Evolutionary conservation across 768 basidiomycete genomes (phyloP), one percentile per base, ranked within the genome.

Genomic region (Goffeauzyma gilvescens): DNA sequence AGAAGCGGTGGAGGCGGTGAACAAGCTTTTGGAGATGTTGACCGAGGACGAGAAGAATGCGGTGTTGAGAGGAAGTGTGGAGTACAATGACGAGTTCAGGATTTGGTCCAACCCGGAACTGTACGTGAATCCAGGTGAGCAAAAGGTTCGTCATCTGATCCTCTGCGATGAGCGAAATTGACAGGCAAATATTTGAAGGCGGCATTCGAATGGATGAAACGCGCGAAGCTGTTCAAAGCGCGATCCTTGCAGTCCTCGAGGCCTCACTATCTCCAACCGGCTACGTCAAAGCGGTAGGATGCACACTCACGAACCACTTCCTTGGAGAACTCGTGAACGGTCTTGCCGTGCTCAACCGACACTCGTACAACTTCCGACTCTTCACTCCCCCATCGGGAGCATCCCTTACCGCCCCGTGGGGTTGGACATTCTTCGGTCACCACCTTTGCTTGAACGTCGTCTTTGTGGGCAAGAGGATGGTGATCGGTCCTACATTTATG

Each of bases 371-470:
- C 41, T 54, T 59, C 31, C 48, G 54, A 18, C 42, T 55, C 14
- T 54, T 55, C 30, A 32, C 45, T 13, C 37, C 32, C 4, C 20
- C 42, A 8, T 42, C 45, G 5, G 30, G 32, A 10, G 52, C 52
- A 4, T 49, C 42, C 9, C 34, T 46, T 8, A 50, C 48, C 8
- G 35, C 23, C 1, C 54, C 54, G 4, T 57, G 58, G 58, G 58
- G 58, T 0, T 59, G 34, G 25, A 48, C 52, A 9, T 54, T 59
- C 39, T 59, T 57, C 38, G 58, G 58, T 13, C 58, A 59, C 34
- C 58, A 59, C 46, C 51, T 59, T 6, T 59, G 58, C 41, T 41
- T 59, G 20, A 45, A 55, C 25, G 54, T 59, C 37, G 47, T 48
- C 24, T 55, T 59, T 35, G 55, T 55, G 20, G 54, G 55, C 13